Evolutionary conservation across 768 basidiomycete species (phyloP), one percentile per base, ranked within the genome.

Genomic region (Hypsizygus marmoreus): DNA sequence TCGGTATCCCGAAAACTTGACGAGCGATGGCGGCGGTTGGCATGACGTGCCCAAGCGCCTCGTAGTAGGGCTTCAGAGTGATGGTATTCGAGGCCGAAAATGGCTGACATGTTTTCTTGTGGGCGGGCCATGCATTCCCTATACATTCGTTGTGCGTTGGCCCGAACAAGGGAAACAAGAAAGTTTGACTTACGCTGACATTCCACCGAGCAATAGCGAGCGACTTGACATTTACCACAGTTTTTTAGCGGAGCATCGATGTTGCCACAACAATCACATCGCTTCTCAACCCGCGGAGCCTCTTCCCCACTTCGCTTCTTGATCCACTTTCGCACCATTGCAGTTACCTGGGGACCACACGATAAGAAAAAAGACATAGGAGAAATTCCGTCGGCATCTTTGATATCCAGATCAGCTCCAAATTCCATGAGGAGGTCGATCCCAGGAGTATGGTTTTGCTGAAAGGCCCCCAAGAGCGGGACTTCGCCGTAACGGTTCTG

Each of bases 201-300:
- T 24, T 72, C 73, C 1, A 61, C 51, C 4, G 79, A 80, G 44
- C 82, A 84, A 49, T 84, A 84, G 17, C 73, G 61, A 4, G 65
- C 68, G 0, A 75, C 56, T 12, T 67, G 68, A 38, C 82, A 83
- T 22, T 64, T 62, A 3, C 60, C 50, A 41, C 81, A 81, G 39
- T 61, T 63, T 55, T 66, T 76, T 45, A 81, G 45, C 13, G 62
- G 49, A 12, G 51, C 61, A 12, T 58, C 48, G 9, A 29, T 39
- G 32, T 57, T 55, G 19, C 53, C 52, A 40, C 74, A 76, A 3
- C 49, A 40, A 14, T 71, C 75, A 47, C 81, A 84, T 28, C 50
- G 57, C 53, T 75, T 79, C 53, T 69, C 72, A n/a, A 68, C 67
- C 52, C 62, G 58, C 10, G 68, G 74, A 0, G 65, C 73, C 30